Base-by-base conservation (phyloP, 768 basidiomycete species). In the Lactifluus piperatus region DNA sequence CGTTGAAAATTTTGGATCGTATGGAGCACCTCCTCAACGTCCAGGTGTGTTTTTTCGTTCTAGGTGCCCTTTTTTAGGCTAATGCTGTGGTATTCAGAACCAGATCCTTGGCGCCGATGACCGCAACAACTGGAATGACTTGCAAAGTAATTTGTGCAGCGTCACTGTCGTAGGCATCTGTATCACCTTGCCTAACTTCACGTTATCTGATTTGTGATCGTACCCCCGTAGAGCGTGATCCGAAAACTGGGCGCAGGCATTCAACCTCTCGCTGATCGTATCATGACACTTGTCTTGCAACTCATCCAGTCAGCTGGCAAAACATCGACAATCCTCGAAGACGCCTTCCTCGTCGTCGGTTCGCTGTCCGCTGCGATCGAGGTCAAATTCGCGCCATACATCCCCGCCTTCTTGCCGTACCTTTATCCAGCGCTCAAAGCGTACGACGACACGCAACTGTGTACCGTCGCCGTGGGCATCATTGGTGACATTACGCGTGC, bases 111-210 rank as follows among this genome's bases (percentile, higher is more conserved):
- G 97, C 45, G 78, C 85, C 18, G 97, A 99, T 72, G 97, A 99
- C 69, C 85, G 91, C 62, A 94, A 94, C 73, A 99, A 97, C 76
- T 97, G 95, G 94, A 97, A 97, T 68, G 95, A 99, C 70, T 79
- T 99, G 26, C 94, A 97, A 71, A 87, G 91, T 73, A 97, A 95
- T 74, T 80, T 97, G 66, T 97, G 94, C 71, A 85, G 87, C 64
- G 89, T 97, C 48, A 78, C 91, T 54, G 88, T 91, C 55, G 91
- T 92, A 68, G 69, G 89, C 76, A 34, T 37, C 18, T 22, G 36
- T 7, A 18, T 10, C 14, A 47, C 43, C 6, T 43, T 7, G 6
- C 29, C 30, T 20, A 1, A n/a, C 1, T 41, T 26, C 6, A 24
- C 24, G 7, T 26, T 43, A 18, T 13, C 51, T 47, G 22, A 54